Evolutionary conservation across 768 basidiomycete species (phyloP).

Genomic region (Lentinula guzmanii): DNA sequence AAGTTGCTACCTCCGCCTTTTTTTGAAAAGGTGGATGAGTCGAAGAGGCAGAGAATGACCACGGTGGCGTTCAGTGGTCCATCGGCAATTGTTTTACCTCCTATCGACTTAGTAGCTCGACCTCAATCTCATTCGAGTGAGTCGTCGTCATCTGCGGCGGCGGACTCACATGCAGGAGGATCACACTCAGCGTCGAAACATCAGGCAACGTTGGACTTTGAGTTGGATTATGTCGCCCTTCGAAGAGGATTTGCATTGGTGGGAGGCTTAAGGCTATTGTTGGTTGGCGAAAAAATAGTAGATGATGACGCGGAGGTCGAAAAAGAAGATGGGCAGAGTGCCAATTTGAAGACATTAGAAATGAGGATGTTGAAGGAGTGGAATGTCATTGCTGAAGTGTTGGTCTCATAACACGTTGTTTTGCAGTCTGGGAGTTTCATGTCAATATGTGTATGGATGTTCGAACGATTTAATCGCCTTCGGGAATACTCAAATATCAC

Average conservation of each 20-base stretch:
- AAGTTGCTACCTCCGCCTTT: constrained; percentile 37
- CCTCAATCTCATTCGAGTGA: background rate
- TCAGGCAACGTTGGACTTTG: constrained; percentile 50
- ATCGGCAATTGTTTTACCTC: constrained; percentile 42
- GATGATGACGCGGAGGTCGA: constrained; percentile 28
- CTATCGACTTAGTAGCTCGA: constrained; percentile 27
- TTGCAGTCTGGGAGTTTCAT: background rate
- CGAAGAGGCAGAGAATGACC: constrained; percentile 19
- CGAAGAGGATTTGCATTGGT: constrained; percentile 54
- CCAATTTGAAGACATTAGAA: constrained; percentile 12
- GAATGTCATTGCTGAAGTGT: constrained; percentile 66
- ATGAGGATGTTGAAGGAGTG: constrained; percentile 61
- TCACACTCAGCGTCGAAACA: constrained; percentile 15
- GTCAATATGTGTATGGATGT: too few species aligned
- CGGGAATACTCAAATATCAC: too few species aligned
- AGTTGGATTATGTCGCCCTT: constrained; percentile 55
- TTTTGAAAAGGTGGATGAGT: constrained; percentile 34
- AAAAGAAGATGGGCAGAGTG: too few species aligned
- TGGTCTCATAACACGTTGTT: constrained; percentile 34
- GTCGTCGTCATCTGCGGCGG: background rate
- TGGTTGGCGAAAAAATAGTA: constrained; percentile 49
- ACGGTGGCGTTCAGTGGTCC: constrained; percentile 43
- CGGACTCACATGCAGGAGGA: constrained; percentile 9
- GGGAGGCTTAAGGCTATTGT: constrained; percentile 67
- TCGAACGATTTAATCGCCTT: too few species aligned